These are phyloP conservation scores for Zygosaccharomyces kombuchaensis DNA, from an alignment of 805 yeast genomes.

Conservation along the genomic window DNA sequence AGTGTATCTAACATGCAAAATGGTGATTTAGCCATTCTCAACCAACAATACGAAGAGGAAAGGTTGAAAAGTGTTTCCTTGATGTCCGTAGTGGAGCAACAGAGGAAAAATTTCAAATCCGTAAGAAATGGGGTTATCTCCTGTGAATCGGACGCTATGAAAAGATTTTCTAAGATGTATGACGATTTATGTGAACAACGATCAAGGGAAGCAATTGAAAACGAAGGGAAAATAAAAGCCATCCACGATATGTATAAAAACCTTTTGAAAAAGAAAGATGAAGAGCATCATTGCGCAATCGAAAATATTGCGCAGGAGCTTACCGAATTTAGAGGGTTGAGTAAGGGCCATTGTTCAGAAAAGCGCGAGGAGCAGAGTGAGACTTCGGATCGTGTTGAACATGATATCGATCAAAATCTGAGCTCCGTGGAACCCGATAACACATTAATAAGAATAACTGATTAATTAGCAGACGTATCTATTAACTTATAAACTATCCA, in stretches of 20 bases:
- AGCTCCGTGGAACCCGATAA: background rate
- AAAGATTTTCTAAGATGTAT: conserved; percentile 1
- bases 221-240: conserved; percentile 1
- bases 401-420: background rate
- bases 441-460: background rate
- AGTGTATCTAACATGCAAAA: conserved; percentile 6
- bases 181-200: conserved; percentile 1
- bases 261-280: conserved; percentile 4
- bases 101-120: background rate
- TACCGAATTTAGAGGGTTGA: background rate
- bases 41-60: conserved; percentile 8
- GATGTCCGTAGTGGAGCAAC: conserved; percentile 1
- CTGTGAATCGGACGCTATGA: background rate
- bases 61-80: conserved; percentile 8
- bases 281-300: conserved; percentile 2
- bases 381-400: background rate
- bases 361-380: background rate
- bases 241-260: conserved; percentile 6
- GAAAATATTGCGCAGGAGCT: conserved; percentile 4
- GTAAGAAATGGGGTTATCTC: background rate
- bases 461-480: background rate
- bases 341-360: background rate
- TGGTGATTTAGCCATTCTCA: conserved; percentile 6
- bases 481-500: background rate
- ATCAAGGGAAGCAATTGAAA: background rate